phyloP scores from a whole-genome alignment of 345 rosid genomes.

The Lenwebbia sp. region DNA sequence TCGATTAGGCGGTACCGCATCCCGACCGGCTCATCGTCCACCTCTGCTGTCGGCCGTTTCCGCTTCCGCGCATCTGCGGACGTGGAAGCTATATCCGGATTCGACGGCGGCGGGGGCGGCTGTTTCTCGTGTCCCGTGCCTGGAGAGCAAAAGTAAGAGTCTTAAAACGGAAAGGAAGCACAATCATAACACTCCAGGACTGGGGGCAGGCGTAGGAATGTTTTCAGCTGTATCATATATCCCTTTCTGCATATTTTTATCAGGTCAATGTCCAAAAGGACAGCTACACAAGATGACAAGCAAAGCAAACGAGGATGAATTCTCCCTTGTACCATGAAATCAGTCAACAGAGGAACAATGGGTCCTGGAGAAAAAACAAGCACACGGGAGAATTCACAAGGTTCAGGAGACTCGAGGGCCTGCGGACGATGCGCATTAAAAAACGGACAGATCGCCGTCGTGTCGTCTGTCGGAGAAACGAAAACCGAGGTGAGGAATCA shows the following conservation, averaged over 20 bases:
- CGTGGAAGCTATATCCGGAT: constrained; percentile 45
- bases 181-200: not conserved
- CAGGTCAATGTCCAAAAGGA: not conserved
- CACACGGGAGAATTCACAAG: not conserved
- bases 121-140: constrained; percentile 45
- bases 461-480: not conserved
- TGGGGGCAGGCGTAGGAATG: not conserved
- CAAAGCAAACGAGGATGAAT: not conserved
- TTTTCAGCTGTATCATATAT: not conserved
- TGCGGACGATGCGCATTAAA: not conserved
- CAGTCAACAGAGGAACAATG: not conserved
- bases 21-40: constrained; percentile 24
- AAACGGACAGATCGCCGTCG: not conserved
- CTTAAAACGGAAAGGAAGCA: not conserved
- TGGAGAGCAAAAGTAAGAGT: constrained; percentile 12
- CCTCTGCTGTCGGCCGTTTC: constrained; percentile 33
- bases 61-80: constrained; percentile 64
- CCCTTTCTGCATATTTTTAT: not conserved
- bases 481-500: not conserved
- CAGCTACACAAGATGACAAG: not conserved
- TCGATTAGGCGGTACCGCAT: constrained; percentile 43
- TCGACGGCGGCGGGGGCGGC: constrained; percentile 11
- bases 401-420: not conserved
- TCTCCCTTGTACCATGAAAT: not conserved
- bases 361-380: not conserved